Evolutionary conservation across 306 rosid genomes (phyloP).

Genomic region (Calophaca sinica): DNA sequence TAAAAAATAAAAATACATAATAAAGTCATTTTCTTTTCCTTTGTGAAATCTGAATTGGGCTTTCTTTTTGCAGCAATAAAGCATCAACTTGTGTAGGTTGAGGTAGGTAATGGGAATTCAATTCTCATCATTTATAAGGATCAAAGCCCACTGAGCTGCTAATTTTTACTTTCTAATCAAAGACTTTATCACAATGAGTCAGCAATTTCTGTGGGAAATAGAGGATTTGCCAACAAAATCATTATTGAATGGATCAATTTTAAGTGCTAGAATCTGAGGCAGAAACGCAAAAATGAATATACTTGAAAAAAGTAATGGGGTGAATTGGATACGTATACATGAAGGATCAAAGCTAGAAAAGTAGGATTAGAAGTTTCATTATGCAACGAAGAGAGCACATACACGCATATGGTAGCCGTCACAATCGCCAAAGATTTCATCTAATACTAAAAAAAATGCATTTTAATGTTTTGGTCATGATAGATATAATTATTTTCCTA

Average conservation of each 20-base stretch:
- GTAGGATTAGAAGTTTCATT: slow-evolving; percentile 4
- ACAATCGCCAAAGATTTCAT: slow-evolving; percentile 12
- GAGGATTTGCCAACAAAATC: slow-evolving; percentile 20
- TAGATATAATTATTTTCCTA: slow-evolving; percentile 50
- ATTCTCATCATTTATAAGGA: slow-evolving; percentile 29
- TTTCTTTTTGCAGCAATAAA: slow-evolving; percentile 27
- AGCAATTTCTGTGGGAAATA: slow-evolving; percentile 15
- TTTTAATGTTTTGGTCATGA: slow-evolving; percentile 45
- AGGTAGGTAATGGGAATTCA: slow-evolving; percentile 30
- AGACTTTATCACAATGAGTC: slow-evolving; percentile 36
- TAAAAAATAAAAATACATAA: neutral
- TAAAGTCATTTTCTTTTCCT: slow-evolving; percentile 33
- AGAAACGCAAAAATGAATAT: neutral
- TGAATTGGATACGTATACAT: neutral
- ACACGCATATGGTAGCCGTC: neutral
- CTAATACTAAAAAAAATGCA: neutral
- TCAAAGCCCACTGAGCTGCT: slow-evolving; percentile 2
- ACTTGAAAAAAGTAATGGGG: neutral
- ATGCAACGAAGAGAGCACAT: neutral
- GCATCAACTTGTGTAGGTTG: slow-evolving; percentile 30
- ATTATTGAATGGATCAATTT: slow-evolving; percentile 20
- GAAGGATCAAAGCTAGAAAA: slow-evolving; percentile 7
- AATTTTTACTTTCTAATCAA: slow-evolving; percentile 25
- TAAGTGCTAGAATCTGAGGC: slow-evolving; percentile 9
- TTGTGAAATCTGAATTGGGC: slow-evolving; percentile 31